A percentile compares a stretch with the other conserved stretches of the same genome.
Evolutionary conservation across 225 moss, liverwort and hornwort species (phyloP).

Genomic region (Bryum argenteum): DNA sequence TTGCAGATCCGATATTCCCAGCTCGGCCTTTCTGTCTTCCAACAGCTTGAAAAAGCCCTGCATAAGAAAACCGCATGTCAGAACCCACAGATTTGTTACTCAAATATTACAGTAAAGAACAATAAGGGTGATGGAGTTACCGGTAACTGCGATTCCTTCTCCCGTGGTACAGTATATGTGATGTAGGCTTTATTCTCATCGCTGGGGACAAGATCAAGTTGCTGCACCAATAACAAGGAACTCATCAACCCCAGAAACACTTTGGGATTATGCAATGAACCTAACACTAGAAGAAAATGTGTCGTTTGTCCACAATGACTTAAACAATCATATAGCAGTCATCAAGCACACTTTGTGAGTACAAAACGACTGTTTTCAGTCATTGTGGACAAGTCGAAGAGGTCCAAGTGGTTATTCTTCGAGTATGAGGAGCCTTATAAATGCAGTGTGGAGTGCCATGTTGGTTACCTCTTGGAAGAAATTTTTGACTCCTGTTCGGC

Average conservation of each 20-base stretch:
- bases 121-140: constrained; percentile 30
- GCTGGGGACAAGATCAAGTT: constrained; percentile 59
- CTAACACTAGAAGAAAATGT: no score
- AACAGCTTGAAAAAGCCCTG: constrained; percentile 82
- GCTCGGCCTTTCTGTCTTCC: constrained; percentile 57
- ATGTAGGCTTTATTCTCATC: constrained; percentile 91
- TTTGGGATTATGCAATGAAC: no score
- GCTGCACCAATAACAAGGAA: constrained; percentile 43
- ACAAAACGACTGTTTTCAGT: no score
- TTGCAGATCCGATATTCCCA: constrained; percentile 86
- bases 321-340: no score
- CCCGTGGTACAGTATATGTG: constrained; percentile 77
- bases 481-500: constrained; percentile 58
- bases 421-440: no score
- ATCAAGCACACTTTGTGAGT: no score
- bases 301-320: no score
- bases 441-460: no score
- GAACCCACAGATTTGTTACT: neutral
- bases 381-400: no score
- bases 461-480: constrained; percentile 66
- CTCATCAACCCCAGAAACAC: neutral
- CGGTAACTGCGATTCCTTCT: constrained; percentile 72
- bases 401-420: no score
- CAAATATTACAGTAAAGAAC: neutral
- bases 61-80: neutral